Conservation (phyloP, 2,329 filamentous ascomycete genomes). For the Blastomyces silverae region DNA sequence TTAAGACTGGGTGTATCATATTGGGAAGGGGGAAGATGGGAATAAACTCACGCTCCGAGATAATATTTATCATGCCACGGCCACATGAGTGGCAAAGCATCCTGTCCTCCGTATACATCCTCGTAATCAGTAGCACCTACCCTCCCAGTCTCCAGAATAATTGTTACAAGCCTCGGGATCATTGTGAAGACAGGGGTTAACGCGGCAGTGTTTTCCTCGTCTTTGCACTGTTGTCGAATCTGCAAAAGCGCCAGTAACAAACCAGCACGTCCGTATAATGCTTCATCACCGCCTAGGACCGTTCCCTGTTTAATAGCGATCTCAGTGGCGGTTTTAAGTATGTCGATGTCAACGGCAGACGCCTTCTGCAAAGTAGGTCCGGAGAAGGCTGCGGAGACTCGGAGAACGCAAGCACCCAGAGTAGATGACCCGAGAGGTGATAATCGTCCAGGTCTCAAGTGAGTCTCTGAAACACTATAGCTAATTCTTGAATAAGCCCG, state of each 20-base stretch:
- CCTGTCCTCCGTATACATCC: conserved; percentile 28
- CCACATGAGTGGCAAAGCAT: conserved; percentile 39
- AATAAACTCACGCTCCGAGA: conserved; percentile 36
- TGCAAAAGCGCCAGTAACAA: conserved; percentile 35
- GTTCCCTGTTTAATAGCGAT: conserved; percentile 29
- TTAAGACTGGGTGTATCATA: conserved; percentile 25
- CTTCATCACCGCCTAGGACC: conserved; percentile 35
- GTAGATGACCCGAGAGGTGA: conserved; percentile 33
- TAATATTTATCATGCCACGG: conserved; percentile 34
- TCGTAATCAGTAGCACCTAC: conserved; percentile 30
- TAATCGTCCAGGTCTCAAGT: conserved; percentile 22
- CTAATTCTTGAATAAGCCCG: conserved; percentile 28
- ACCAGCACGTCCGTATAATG: conserved; percentile 37
- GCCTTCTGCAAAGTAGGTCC: conserved; percentile 14
- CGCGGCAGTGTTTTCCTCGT: conserved; percentile 21
- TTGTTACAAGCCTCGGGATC: conserved; percentile 30
- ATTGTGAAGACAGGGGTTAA: conserved; percentile 26
- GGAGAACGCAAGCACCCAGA: conserved; percentile 27
- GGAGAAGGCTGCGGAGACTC: conserved; percentile 24
- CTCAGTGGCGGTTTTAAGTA: conserved; percentile 28
- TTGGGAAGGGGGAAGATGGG: not conserved
- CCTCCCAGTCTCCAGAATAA: conserved; percentile 32
- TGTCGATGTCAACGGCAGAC: conserved; percentile 26
- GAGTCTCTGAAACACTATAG: conserved; percentile 18
- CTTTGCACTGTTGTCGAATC: conserved; percentile 27